phyloP scores from a whole-genome alignment of 306 rosid genomes.

The Hippophae gyantsensis region DNA sequence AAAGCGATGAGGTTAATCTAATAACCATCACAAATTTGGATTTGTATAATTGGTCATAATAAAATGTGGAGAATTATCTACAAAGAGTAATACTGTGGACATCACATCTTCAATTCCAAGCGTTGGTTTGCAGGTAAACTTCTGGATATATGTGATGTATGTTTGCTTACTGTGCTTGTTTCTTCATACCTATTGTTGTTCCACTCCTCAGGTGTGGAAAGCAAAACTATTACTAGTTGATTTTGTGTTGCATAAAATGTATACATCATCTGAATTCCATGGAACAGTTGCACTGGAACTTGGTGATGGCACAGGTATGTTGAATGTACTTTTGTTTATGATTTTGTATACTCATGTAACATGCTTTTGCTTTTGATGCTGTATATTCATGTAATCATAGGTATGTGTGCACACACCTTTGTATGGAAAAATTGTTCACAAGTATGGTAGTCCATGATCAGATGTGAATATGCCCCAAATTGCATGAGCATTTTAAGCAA shows the following conservation, averaged over 20 bases:
- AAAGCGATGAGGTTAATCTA: too few relatives aligned
- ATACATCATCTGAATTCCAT: constrained; percentile 48
- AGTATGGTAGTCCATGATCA: too few relatives aligned
- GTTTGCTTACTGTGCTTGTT: neutral
- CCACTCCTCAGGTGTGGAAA: constrained; percentile 58
- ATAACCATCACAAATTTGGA: neutral
- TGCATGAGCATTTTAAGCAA: too few relatives aligned
- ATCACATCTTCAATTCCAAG: constrained; percentile 70
- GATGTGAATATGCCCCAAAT: too few relatives aligned
- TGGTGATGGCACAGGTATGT: constrained; percentile 83
- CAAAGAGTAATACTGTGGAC: constrained; percentile 16
- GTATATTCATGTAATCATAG: too few relatives aligned
- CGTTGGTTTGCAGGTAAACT: constrained; percentile 80
- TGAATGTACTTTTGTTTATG: neutral
- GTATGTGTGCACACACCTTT: too few relatives aligned
- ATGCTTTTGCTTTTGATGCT: too few relatives aligned
- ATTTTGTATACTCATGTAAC: neutral
- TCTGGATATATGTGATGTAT: neutral
- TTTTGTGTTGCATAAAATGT: constrained; percentile 60
- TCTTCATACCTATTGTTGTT: neutral
- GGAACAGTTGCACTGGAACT: constrained; percentile 61
- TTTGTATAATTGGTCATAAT: constrained; percentile 2
- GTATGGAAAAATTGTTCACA: too few relatives aligned
- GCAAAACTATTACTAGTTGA: constrained; percentile 70
- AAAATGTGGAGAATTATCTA: constrained; percentile 25